Conservation (phyloP, 768 basidiomycete species). For the Leccinellum albellum region DNA sequence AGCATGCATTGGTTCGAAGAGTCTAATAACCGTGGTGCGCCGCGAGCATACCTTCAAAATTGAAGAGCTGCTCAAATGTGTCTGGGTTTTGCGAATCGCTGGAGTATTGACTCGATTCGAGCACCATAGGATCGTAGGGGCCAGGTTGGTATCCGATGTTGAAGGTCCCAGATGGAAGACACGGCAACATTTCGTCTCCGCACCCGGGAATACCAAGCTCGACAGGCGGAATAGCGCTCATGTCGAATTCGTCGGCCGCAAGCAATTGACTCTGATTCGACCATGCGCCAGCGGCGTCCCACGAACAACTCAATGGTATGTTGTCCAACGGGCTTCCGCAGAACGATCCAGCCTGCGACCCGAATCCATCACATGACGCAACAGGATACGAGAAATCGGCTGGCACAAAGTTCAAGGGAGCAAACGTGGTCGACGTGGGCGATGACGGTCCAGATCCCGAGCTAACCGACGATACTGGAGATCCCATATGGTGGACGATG, state of each 20-base stretch:
- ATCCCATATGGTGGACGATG: slow-evolving; percentile 43
- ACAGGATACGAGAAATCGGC: slow-evolving; percentile 22
- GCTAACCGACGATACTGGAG: slow-evolving; percentile 46
- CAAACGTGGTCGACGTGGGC: slow-evolving; percentile 47
- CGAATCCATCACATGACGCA: slow-evolving; percentile 11
- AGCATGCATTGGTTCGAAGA: slow-evolving; percentile 32
- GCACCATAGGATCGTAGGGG: slow-evolving; percentile 26
- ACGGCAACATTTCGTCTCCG: slow-evolving; percentile 25
- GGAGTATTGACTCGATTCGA: slow-evolving; percentile 31
- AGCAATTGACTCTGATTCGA: slow-evolving; percentile 37
- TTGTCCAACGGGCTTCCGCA: slow-evolving; percentile 23
- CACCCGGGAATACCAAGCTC: slow-evolving; percentile 54
- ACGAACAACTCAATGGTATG: slow-evolving; percentile 30
- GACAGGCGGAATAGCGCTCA: slow-evolving; percentile 61
- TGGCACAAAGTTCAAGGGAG: slow-evolving; percentile 33
- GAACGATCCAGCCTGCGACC: slow-evolving; percentile 10
- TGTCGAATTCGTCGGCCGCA: slow-evolving; percentile 62
- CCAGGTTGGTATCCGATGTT: slow-evolving; percentile 21
- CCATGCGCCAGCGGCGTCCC: slow-evolving; percentile 33
- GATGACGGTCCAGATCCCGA: slow-evolving; percentile 51
- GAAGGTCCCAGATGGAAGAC: slow-evolving; percentile 11
- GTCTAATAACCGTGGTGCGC: slow-evolving; percentile 31
- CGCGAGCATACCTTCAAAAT: slow-evolving; percentile 35
- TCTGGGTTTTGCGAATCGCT: slow-evolving; percentile 31
- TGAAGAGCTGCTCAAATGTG: slow-evolving; percentile 35